Base-by-base conservation (phyloP, 2,329 filamentous ascomycete species). In the Penicillium sp. region DNA sequence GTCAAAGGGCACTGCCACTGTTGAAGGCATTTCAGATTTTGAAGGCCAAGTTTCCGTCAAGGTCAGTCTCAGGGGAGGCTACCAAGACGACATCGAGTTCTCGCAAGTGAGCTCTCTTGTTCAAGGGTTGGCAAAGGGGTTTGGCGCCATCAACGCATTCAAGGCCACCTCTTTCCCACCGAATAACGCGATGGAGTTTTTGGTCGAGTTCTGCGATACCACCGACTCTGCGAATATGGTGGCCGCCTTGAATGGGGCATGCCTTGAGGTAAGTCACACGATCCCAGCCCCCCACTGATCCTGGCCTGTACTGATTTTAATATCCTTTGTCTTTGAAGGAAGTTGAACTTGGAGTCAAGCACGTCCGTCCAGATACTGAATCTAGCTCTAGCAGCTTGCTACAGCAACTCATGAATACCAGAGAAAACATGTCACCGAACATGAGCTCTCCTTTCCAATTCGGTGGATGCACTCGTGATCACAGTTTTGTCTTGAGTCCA, bases 31-130 rank as follows among this genome's bases (percentile, higher is more conserved):
- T 21, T 76, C 78, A 18, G 70, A 77, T 48, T 78, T 81, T 60
- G 83, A 86, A 69, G 83, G 81, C 18, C 81, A 85, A 64, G 66
- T 85, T 40, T 71, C 77, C 56, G 66, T 85, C 11, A 77, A 75
- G n/a, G 79, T 81, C 23, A 74, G 76, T 53, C 73, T 70, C 58
- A 66, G 69, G 40, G 30, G 30, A 35, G 65, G 66, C 20, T 56
- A 63, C n/a, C 53, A 20, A 11, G 18, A 23, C 33, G 47, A 51
- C 66, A 68, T 61, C 62, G 62, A 48, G 60, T 64, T 40, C 14
- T n/a, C 52, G 6, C 61, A 60, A 16, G 62, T 74, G 18, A 87
- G 84, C 59, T 70, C 77, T 48, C 79, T 85, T 56, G 64, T 76
- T 47, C 69, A 74, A 55, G 63, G 68, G 20, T 65, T 73, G 45